Percentiles rank a stretch among this genome's conserved stretches.
Conservation (phyloP, 129 eudicot species). For the Chrysanthemum seticuspe region DNA sequence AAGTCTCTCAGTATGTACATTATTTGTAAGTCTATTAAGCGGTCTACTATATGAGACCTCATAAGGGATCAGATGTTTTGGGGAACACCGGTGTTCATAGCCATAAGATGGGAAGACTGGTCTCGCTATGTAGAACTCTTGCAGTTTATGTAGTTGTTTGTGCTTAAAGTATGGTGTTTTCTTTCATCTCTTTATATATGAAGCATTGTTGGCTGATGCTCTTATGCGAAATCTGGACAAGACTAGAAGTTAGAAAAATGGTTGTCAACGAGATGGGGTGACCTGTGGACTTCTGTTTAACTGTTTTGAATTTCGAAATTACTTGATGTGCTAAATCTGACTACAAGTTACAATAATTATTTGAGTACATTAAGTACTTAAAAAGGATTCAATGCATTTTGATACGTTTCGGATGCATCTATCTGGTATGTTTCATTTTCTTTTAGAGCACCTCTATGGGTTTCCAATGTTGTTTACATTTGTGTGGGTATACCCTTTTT, state of each 20-base stretch:
- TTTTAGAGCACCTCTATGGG: no score
- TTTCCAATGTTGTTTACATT: no score
- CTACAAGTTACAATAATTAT: no score
- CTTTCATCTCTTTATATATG: neutral
- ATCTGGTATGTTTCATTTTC: no score
- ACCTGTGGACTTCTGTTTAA: no score
- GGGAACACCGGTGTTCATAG: neutral
- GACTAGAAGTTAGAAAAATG: neutral
- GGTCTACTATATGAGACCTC: neutral
- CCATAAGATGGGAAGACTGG: neutral
- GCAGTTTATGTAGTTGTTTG: neutral
- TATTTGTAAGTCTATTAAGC: constrained; percentile 2
- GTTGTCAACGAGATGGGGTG: no score
- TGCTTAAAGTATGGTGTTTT: neutral
- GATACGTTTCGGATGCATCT: no score
- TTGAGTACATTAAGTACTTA: no score
- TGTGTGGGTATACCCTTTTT: no score
- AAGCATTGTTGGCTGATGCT: neutral
- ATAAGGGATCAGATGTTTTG: neutral
- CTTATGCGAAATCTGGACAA: neutral
- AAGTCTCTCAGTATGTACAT: constrained; percentile 18
- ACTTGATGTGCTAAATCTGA: no score
- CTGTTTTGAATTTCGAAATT: no score
- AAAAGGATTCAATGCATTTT: no score
- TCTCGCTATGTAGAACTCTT: neutral